Percentiles rank a stretch among this genome's conserved stretches.
Conservation (phyloP, 2,329 filamentous ascomycete species). For the Fusarium burgessii region DNA sequence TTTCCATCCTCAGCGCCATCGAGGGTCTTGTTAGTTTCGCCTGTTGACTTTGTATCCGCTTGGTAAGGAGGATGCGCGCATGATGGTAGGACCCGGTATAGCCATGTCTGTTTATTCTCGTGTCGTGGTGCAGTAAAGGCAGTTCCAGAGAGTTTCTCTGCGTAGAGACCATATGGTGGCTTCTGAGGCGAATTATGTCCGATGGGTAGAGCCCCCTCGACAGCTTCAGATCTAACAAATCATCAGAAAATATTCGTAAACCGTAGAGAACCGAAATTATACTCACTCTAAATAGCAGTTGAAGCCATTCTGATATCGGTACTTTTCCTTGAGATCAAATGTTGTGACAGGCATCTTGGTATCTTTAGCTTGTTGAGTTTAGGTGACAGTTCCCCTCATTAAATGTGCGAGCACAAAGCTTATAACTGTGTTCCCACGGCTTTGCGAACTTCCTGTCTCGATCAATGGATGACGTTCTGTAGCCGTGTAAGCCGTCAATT, state of each 20-base stretch:
- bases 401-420: conserved; percentile 32
- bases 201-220: conserved; percentile 78
- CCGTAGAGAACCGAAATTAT: background rate
- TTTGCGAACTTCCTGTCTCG: conserved; percentile 26
- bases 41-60: conserved; percentile 53
- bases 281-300: conserved; percentile 80
- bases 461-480: conserved; percentile 39
- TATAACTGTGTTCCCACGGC: conserved; percentile 39
- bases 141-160: conserved; percentile 81
- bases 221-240: conserved; percentile 74
- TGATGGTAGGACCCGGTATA: conserved; percentile 76
- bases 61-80: conserved; percentile 70
- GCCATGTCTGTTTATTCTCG: conserved; percentile 78
- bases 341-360: conserved; percentile 62
- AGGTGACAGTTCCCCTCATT: background rate
- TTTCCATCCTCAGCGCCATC: conserved; percentile 38
- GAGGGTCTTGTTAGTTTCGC: conserved; percentile 45
- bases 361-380: background rate
- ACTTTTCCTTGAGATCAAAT: conserved; percentile 66
- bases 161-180: conserved; percentile 81
- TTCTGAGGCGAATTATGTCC: conserved; percentile 87
- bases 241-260: conserved; percentile 7
- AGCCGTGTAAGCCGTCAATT: conserved; percentile 38
- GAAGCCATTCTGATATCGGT: conserved; percentile 84
- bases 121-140: conserved; percentile 77